These are phyloP conservation scores for Angomonas ambiguus DNA, from an alignment of 208 protist species.

Conservation along the genomic window DNA sequence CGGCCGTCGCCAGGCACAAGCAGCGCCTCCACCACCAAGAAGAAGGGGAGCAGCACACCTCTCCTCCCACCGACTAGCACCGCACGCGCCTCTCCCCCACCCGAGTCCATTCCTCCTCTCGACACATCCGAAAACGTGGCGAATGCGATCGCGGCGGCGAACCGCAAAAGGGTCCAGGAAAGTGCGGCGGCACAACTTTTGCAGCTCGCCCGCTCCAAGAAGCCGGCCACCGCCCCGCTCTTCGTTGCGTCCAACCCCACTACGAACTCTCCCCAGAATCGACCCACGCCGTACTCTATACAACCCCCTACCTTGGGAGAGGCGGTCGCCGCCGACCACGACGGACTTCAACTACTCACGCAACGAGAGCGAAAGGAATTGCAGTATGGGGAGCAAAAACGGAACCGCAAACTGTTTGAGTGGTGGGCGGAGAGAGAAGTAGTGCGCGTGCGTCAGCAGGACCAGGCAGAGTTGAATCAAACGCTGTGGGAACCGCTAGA, in stretches of 20 bases:
- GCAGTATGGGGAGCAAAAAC: conserved; percentile 1
- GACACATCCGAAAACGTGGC: no score
- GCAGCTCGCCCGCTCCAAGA: no score
- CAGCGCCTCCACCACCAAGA: not conserved
- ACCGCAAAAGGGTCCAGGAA: not conserved
- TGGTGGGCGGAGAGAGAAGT: conserved; percentile 54
- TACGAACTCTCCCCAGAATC: not conserved
- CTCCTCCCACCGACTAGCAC: not conserved
- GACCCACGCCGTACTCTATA: not conserved
- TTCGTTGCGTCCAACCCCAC: not conserved
- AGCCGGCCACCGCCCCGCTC: not conserved
- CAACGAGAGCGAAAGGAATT: conserved; percentile 1
- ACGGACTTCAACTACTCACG: conserved; percentile 3
- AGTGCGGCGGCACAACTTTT: no score
- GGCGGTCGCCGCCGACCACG: conserved; percentile 1
- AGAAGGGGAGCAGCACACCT: not conserved
- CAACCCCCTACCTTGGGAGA: not conserved
- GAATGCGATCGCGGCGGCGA: not conserved
- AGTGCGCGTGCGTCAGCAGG: conserved; percentile 21
- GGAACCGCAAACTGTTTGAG: conserved; percentile 30
- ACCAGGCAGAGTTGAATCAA: conserved; percentile 24
- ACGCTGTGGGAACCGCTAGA: conserved; percentile 31
- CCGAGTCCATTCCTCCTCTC: no score
- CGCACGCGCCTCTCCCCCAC: not conserved
- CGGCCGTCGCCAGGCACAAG: not conserved